Evolutionary conservation across 176 grass and related monocot species (phyloP), one percentile per base, ranked within the genome.

Genomic region (Panicum miliaceum): DNA sequence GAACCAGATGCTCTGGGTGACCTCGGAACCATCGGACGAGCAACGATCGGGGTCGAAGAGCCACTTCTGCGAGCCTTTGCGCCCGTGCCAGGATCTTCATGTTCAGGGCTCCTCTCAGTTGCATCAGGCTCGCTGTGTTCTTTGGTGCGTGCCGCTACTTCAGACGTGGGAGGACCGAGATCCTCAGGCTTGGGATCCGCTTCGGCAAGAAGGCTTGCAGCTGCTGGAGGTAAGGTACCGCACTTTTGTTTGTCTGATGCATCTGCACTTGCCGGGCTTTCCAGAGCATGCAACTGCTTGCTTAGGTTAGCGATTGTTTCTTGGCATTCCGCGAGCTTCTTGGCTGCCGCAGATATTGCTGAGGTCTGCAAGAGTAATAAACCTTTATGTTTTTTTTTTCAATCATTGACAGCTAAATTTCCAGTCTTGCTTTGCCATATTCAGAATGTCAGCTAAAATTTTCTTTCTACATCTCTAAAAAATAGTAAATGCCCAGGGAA

Each of bases 261-360:
- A 66, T 54, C 68, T 81, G 53, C 71, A 66, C 69, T 78, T 77
- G 38, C 35, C 18, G 84, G 86, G 13, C 42, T 68, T 72, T 88
- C 77, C 62, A 92, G 66, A 65, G 80, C 90, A 68, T 88, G 70
- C 20, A 86, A 46, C 60, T 90, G 81, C 74, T 91, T 91, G 63
- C 84, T 88, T 66, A 91, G 60, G 48, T 64, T 85, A 13, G 78
- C 60, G 18, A 94, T 91, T 22, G 86, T 88, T 68, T 91, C 86
- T 41, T 94, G 84, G 82, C 92, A 91, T 69, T 88, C 79, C 5
- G 92, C 80, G 82, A 94, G 85, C 75, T 92, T 89, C 38, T 90
- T 69, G 9, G 81, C 64, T 79, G 84, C 80, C 42, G 68, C 81
- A 37, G 26, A 76, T 79, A 64, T 87, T 64, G 88, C 81, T 1